A percentile compares a stretch with the other conserved stretches of the same genome.
These are phyloP conservation scores for Myxozyma nipponensis DNA, from an alignment of 805 yeast species.

Conservation along the genomic window DNA sequence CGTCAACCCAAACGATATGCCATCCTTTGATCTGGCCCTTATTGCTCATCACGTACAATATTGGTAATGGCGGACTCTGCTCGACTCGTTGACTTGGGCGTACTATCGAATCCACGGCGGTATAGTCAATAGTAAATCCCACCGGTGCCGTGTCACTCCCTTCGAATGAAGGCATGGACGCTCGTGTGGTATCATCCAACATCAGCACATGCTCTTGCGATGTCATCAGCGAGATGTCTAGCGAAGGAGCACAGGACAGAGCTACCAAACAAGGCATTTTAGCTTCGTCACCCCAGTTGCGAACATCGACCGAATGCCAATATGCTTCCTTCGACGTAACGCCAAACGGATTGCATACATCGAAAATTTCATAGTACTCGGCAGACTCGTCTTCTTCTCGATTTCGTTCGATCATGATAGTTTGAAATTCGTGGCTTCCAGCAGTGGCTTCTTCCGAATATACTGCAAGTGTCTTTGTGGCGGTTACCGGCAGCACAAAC, in stretches of 20 bases:
- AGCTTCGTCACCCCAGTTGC: constrained; percentile 28
- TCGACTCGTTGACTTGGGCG: constrained; percentile 61
- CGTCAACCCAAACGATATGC: constrained; percentile 58
- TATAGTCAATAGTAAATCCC: constrained; percentile 64
- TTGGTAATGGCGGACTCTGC: constrained; percentile 58
- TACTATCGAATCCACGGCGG: constrained; percentile 42
- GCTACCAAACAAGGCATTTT: constrained; percentile 38
- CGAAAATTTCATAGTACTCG: constrained; percentile 23
- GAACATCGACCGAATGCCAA: constrained; percentile 29
- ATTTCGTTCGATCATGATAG: constrained; percentile 20
- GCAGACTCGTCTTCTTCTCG: neutral
- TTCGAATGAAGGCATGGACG: constrained; percentile 67
- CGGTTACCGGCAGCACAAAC: constrained; percentile 28
- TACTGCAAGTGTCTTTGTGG: constrained; percentile 28
- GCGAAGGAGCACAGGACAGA: constrained; percentile 58
- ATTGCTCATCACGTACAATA: constrained; percentile 58
- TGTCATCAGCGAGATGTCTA: constrained; percentile 55
- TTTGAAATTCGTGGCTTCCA: constrained; percentile 26
- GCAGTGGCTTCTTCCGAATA: constrained; percentile 25
- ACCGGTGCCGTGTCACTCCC: constrained; percentile 67
- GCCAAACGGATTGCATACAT: constrained; percentile 36
- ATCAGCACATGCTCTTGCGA: constrained; percentile 43
- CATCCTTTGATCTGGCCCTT: constrained; percentile 61
- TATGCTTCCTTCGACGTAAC: constrained; percentile 27
- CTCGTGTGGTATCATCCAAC: constrained; percentile 66